Percentiles rank a stretch among this genome's conserved stretches.
These are phyloP conservation scores for Misopates orontium DNA, from an alignment of 257 asterid genomes.

Conservation along the genomic window DNA sequence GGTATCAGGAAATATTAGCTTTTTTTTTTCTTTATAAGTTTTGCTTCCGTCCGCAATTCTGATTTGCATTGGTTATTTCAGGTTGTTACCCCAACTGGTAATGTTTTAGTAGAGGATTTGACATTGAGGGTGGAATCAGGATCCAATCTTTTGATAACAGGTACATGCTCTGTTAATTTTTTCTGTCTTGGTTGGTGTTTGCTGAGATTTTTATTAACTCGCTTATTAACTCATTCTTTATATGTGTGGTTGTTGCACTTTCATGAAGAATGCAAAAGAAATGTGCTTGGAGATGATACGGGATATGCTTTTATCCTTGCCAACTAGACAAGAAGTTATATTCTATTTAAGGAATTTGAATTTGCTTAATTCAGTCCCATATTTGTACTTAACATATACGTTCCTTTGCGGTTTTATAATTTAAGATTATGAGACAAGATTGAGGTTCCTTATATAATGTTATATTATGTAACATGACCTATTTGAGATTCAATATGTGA, in stretches of 20 bases:
- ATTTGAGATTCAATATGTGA: not conserved
- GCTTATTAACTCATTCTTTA: slow-evolving; percentile 9
- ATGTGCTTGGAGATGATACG: slow-evolving; percentile 16
- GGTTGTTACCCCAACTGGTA: slow-evolving; percentile 98
- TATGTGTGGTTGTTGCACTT: slow-evolving; percentile 1
- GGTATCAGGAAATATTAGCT: slow-evolving; percentile 45
- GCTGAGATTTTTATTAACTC: slow-evolving; percentile 16
- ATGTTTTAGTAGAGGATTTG: slow-evolving; percentile 90
- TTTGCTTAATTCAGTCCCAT: not conserved
- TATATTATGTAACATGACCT: not conserved
- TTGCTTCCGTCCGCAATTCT: slow-evolving; percentile 28
- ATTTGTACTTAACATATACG: not conserved
- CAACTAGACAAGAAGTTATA: no score
- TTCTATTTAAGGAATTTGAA: no score
- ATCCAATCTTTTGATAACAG: slow-evolving; percentile 97
- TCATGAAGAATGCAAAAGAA: slow-evolving; percentile 1
- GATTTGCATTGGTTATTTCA: slow-evolving; percentile 40
- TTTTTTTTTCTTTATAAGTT: slow-evolving; percentile 15
- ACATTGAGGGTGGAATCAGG: slow-evolving; percentile 91
- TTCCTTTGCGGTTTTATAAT: not conserved
- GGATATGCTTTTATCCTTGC: slow-evolving; percentile 2
- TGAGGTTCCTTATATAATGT: not conserved
- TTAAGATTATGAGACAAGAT: not conserved
- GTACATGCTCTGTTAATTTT: slow-evolving; percentile 37
- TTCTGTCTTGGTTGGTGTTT: slow-evolving; percentile 12